Percentiles rank a stretch among this genome's conserved stretches.
Conservation (phyloP, 345 rosid genomes). For the Combretum micranthum region DNA sequence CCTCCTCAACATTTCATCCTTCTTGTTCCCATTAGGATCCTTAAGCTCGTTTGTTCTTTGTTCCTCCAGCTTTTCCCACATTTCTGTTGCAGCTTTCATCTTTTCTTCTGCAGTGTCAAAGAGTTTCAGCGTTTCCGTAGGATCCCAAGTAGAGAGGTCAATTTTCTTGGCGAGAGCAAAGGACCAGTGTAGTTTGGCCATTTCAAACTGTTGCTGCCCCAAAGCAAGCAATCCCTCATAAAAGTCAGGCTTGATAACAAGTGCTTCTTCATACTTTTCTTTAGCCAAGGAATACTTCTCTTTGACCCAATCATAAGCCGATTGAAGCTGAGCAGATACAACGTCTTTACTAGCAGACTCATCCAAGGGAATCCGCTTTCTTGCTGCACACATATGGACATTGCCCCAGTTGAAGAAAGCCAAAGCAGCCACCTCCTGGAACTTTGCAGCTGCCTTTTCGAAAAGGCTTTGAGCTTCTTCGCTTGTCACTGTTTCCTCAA, state of each 20-base stretch:
- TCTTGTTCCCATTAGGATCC: slow-evolving; percentile 65
- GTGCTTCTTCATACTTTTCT: slow-evolving; percentile 74
- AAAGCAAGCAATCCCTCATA: slow-evolving; percentile 92
- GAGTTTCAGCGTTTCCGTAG: slow-evolving; percentile 60
- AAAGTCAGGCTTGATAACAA: slow-evolving; percentile 78
- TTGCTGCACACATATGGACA: slow-evolving; percentile 97
- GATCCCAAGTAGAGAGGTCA: slow-evolving; percentile 73
- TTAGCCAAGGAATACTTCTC: slow-evolving; percentile 80
- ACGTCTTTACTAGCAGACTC: slow-evolving; percentile 70
- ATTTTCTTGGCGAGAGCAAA: slow-evolving; percentile 70
- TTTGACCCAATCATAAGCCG: slow-evolving; percentile 88
- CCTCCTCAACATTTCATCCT: slow-evolving; percentile 62
- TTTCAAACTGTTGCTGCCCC: slow-evolving; percentile 96
- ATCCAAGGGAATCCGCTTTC: slow-evolving; percentile 89
- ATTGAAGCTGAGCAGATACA: slow-evolving; percentile 65
- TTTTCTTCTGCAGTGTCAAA: slow-evolving; percentile 82
- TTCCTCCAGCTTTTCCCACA: slow-evolving; percentile 98
- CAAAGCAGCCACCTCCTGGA: slow-evolving; percentile 95
- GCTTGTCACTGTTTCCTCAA: slow-evolving; percentile 91
- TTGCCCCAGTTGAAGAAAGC: slow-evolving; percentile 99
- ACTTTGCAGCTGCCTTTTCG: slow-evolving; percentile 87
- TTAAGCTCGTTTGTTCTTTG: slow-evolving; percentile 60
- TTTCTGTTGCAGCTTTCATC: slow-evolving; percentile 85
- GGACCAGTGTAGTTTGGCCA: slow-evolving; percentile 99
- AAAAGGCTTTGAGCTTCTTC: slow-evolving; percentile 84